Evolutionary conservation across 352 stramenopile genomes (phyloP), one percentile per base, ranked within the genome.

Genomic region (Pythium oligandrum): DNA sequence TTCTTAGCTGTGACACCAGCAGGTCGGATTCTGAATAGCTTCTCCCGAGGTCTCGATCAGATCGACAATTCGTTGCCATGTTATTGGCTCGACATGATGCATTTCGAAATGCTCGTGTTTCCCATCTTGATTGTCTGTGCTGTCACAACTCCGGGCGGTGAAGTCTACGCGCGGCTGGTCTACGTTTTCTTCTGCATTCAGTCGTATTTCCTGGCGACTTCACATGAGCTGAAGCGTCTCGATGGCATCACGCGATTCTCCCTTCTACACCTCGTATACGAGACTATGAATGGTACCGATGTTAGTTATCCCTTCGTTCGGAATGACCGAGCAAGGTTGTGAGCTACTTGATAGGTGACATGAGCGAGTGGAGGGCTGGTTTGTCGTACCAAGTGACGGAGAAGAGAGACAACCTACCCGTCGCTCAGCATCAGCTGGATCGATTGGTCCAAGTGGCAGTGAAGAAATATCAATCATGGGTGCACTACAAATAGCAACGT

Each of bases 361-460:
- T 68, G 1, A 38, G 10, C 3, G 34, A 46, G 17, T 45, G 40
- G 48, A 38, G 43, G 17, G 26, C 36, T 10, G 71, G 71, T n/a
- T 71, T 98, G 12, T 76, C 94, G 51, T 78, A 88, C 44, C 49
- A 80, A 38, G 75, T 98, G 4, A 61, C 76, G 3, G 90, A 98
- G 61, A 80, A 82, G 40, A 91, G 94, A 6, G 83, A 88, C 36
- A 98, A 98, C 66, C 91, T 98, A 30, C 95, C 77, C 38, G 87
- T 98, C 44, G 94, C 94, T n/a, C 83, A 98, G 71, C 63, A 91
- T 8, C 74, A 87, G 47, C 94, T 89, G 1, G 88, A 97, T 58
- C 55, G 55, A 32, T 58, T 78, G 33, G 92, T 97, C 53, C 91
- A 98, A 67, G n/a, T 55, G 7, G 68, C 64, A 44, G 59, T 82